Evolutionary conservation across 2,329 filamentous ascomycete species (phyloP), one percentile per base, ranked within the genome.

Genomic region (Simplicillium aogashimaense): DNA sequence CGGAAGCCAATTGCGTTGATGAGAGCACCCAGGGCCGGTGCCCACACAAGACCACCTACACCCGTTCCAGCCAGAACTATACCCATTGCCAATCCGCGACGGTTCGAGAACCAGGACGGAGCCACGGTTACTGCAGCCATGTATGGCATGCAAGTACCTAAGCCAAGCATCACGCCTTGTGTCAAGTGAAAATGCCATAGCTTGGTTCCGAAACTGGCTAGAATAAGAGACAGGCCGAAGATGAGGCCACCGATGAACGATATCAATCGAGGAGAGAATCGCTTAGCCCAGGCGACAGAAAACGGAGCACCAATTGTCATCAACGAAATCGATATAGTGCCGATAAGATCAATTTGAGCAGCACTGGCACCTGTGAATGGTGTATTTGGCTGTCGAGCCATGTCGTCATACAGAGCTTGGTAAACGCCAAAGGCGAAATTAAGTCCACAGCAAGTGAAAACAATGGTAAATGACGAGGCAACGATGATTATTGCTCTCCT

Each of bases 111-210:
- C 29, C 29, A 30, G n/a, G 29, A 9, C 9, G 29, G 29, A n/a
- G 29, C 9, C 29, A 30, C 29, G n/a, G 29, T n/a, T n/a, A 64
- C 55, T 2, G 62, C 54, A 0, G 61, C 57, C 6, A 65, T 56
- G 43, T 60, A 66, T 0, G 57, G 47, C 37, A 66, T 47, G 25
- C 60, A 63, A 2, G 57, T 57, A 0, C 54, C 62, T n/a, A 60
- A 47, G 1, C 64, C 63, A 0, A 60, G 47, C 3, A 66, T 45
- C 1, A 65, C 33, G 3, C 63, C 62, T 43, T 66, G 63, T 0
- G 49, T 45, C 4, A 51, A 38, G 35, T 43, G 29, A 30, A 51
- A 52, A 14, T 52, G 50, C 50, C 50, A 52, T 12, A 50, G 36
- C 28, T 41, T 42, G 35, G 52, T 47, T 14, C 60, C 53, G 37